Conservation (phyloP, 108 stramenopile species). For the Hondaea fermentalgiana region DNA sequence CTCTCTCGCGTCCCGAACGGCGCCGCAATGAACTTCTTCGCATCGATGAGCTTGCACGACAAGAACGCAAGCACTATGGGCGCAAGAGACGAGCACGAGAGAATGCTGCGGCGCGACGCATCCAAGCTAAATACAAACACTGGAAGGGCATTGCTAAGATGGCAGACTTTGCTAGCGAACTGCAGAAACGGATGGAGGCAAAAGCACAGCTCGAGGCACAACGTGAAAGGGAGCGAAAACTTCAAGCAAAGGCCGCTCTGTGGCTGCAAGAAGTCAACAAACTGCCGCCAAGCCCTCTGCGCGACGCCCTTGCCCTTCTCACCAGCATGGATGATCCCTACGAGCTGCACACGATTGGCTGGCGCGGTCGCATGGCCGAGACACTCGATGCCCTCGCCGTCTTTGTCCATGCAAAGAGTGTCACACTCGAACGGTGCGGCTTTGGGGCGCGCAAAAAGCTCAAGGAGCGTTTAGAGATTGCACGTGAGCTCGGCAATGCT, state of each 20-base stretch:
- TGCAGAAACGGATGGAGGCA: background rate
- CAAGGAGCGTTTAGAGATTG: background rate
- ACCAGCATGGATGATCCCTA: background rate
- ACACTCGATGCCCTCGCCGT: background rate
- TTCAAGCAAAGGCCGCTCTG: background rate
- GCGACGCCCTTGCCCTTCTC: background rate
- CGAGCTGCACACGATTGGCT: background rate
- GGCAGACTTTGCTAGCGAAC: background rate
- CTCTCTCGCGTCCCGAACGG: background rate
- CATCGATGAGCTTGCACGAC: background rate
- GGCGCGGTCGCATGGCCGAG: background rate
- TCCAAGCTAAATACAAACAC: background rate
- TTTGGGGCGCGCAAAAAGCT: background rate
- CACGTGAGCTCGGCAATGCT: background rate
- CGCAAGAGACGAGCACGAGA: background rate
- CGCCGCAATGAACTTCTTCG: background rate
- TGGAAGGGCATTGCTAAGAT: background rate
- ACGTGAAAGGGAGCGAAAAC: background rate
- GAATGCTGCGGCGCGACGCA: background rate
- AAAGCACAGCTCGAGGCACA: background rate
- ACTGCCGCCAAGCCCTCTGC: background rate
- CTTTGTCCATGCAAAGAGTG: background rate
- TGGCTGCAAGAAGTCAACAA: background rate
- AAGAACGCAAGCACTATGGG: background rate
- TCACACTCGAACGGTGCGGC: background rate